Base-by-base conservation (phyloP, 805 yeast genomes). In the Zygosaccharomyces bisporus region DNA sequence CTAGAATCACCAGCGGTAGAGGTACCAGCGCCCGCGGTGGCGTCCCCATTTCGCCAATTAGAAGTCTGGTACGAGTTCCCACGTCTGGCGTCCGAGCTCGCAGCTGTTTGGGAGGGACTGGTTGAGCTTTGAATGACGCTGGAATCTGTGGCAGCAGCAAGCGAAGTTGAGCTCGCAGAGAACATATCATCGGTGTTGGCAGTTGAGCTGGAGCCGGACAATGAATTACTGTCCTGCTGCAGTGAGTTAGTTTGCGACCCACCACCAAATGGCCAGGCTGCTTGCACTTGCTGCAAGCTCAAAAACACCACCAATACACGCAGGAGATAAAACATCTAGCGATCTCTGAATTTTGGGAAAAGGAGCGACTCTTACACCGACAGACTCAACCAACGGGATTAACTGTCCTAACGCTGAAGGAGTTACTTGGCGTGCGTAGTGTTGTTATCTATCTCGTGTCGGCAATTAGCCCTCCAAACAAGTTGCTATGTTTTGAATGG, bases 231-330 rank as follows among this genome's bases (percentile, higher is more conserved):
- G 25, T 16, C 23, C 13, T 16, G 20, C 17, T 36, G 40, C 3
- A 25, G n/a, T 16, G 23, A 14, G 10, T 6, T 19, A 2, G 32
- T 17, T 25, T 36, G 40, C 19, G 20, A 13, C 16, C 32, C 40
- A 24, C 40, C 23, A 5, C 32, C 32, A 24, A 25, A 36, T 36
- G 40, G 31, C 40, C 32, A 36, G 13, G 13, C 40, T 36, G 40
- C 32, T 16, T 25, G 32, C 21, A 24, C 40, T 8, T 36, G 31
- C 6, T 25, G 32, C 40, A 36, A 16, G 21, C 40, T 36, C 32
- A 36, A 25, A 23, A 25, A 23, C 14, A 36, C 33, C 32, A 36
- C 13, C 14, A 36, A 17, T 14, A 36, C 19, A 7, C 33, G 40
- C 18, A 24, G 23, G 12, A 36, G 33, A 10, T 16, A 13, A n/a